A percentile compares a stretch with the other conserved stretches of the same genome.
Conservation (phyloP, 345 rosid species). For the Punica granatum region DNA sequence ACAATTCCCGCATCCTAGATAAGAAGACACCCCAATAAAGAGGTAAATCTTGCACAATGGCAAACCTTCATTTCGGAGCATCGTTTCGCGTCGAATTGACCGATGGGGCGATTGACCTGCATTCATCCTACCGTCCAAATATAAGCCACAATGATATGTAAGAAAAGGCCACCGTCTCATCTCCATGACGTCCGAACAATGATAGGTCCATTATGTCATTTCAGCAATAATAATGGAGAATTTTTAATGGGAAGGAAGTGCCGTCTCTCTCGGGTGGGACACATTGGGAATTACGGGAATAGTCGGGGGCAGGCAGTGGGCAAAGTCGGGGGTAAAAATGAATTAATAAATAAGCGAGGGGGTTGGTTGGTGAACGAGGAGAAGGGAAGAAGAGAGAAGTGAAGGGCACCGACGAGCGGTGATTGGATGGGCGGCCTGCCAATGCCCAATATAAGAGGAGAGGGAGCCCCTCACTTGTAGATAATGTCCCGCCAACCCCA, state of each 20-base stretch:
- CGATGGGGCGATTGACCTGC: too few relatives aligned
- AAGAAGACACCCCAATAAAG: too few relatives aligned
- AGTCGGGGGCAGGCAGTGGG: background rate
- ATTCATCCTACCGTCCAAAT: too few relatives aligned
- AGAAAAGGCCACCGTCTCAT: background rate
- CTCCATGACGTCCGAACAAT: background rate
- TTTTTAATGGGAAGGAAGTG: background rate
- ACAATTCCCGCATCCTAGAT: too few relatives aligned
- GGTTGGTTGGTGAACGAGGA: conserved; percentile 20
- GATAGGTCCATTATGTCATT: background rate
- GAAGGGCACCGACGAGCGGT: conserved; percentile 43
- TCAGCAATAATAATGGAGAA: background rate
- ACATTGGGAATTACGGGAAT: background rate
- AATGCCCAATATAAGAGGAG: too few relatives aligned
- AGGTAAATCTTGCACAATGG: too few relatives aligned
- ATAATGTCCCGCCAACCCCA: conserved; percentile 30
- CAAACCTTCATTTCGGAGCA: too few relatives aligned
- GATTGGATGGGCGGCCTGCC: conserved; percentile 54
- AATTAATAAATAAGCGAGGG: conserved; percentile 10
- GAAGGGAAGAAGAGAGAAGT: too few relatives aligned
- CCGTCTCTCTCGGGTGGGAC: background rate
- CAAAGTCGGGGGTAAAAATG: background rate
- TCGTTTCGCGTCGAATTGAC: too few relatives aligned
- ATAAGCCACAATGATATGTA: too few relatives aligned
- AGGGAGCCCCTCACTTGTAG: conserved; percentile 11